These are phyloP conservation scores for Aspergillus brunneoviolaceus DNA, from an alignment of 2,329 filamentous ascomycete genomes.

Conservation along the genomic window DNA sequence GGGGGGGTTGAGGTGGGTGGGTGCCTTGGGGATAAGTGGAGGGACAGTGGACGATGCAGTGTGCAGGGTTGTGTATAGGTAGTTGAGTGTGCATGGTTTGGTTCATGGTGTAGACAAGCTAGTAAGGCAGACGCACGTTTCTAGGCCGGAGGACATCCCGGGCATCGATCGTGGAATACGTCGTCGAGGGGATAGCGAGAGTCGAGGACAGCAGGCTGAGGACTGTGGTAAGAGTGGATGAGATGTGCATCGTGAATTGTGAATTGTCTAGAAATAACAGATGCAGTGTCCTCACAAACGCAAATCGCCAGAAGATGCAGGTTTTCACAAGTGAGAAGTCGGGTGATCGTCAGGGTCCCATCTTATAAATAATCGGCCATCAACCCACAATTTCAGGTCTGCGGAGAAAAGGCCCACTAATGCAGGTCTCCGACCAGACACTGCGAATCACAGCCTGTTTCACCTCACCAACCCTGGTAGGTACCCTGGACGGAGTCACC, in stretches of 20 bases:
- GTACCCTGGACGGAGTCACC: background rate
- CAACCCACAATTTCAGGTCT: background rate
- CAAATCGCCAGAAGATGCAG: too few species aligned
- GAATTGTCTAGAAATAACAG: background rate
- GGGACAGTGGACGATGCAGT: too few species aligned
- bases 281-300: too few species aligned
- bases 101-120: background rate
- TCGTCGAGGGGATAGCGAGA: background rate
- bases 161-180: background rate
- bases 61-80: too few species aligned
- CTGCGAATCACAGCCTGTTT: background rate
- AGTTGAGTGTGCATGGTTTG: too few species aligned
- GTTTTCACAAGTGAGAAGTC: background rate
- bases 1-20: too few species aligned
- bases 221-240: background rate
- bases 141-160: constrained; percentile 16
- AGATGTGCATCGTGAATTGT: background rate
- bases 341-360: background rate
- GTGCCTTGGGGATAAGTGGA: too few species aligned
- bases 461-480: background rate
- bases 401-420: background rate
- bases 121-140: constrained; percentile 20
- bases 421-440: constrained; percentile 7
- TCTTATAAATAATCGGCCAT: background rate
- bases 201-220: background rate